phyloP scores from a whole-genome alignment of 2,329 filamentous ascomycete species.

The Graphilbum fragrans region DNA sequence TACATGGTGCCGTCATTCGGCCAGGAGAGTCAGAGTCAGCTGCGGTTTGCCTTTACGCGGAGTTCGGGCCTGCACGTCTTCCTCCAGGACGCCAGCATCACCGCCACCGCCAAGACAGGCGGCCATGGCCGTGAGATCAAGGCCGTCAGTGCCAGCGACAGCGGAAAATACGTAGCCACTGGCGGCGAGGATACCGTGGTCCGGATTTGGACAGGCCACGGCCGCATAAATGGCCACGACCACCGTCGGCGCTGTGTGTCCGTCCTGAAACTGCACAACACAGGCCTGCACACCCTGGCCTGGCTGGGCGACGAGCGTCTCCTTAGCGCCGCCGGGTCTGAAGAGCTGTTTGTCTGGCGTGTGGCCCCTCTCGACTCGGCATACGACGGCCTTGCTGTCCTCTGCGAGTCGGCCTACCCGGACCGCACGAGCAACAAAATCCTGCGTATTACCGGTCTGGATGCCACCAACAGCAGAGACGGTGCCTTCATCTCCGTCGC shows the following conservation, averaged over 20 bases:
- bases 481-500: conserved; percentile 49
- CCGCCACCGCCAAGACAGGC: conserved; percentile 49
- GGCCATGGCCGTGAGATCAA: conserved; percentile 77
- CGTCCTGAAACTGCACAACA: conserved; percentile 64
- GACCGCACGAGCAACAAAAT: conserved; percentile 44
- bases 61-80: conserved; percentile 41
- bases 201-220: conserved; percentile 50
- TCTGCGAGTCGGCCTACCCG: conserved; percentile 42
- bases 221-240: not conserved
- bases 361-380: conserved; percentile 34
- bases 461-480: conserved; percentile 1
- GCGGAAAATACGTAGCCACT: conserved; percentile 39
- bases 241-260: conserved; percentile 37
- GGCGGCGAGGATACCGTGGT: conserved; percentile 65
- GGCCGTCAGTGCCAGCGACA: conserved; percentile 30
- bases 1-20: not conserved
- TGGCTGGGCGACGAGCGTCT: conserved; percentile 62
- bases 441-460: conserved; percentile 53
- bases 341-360: conserved; percentile 84
- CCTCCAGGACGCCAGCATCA: conserved; percentile 22
- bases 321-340: conserved; percentile 76
- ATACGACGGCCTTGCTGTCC: conserved; percentile 37
- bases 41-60: conserved; percentile 63
- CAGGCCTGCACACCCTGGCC: conserved; percentile 68
- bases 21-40: conserved; percentile 16